Conservation (phyloP, 148 eudicot genomes). For the Vaccinium darrowii region DNA sequence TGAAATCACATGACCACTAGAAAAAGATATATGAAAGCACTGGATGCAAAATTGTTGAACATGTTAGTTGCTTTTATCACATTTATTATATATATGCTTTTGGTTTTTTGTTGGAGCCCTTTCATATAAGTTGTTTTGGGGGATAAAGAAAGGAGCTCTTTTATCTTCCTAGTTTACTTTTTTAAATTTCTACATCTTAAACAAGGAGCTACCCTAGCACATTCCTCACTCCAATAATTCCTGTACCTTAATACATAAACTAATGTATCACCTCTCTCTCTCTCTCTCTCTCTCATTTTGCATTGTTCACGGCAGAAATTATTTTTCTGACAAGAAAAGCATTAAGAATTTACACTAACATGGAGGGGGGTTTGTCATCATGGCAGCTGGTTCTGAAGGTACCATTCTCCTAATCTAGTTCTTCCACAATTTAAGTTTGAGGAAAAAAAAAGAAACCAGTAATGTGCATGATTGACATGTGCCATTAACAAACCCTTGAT, state of each 20-base stretch:
- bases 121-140: not conserved
- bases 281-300: not conserved
- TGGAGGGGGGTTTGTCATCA: slow-evolving; percentile 22
- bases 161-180: not conserved
- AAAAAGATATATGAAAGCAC: not conserved
- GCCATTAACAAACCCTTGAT: not conserved
- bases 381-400: slow-evolving; percentile 17
- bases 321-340: slow-evolving; percentile 17
- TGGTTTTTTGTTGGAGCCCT: not conserved
- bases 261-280: not conserved
- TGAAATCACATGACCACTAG: not conserved
- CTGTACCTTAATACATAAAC: slow-evolving; percentile 2
- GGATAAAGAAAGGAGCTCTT: not conserved
- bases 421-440: not conserved
- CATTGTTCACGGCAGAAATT: slow-evolving; percentile 12
- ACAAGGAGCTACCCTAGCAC: not conserved
- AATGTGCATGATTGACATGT: not conserved
- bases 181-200: not conserved
- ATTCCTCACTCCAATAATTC: slow-evolving; percentile 15
- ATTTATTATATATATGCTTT: not conserved
- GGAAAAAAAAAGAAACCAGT: too few species aligned
- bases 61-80: not conserved
- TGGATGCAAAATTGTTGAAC: slow-evolving; percentile 1
- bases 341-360: slow-evolving; percentile 14
- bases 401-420: not conserved